Evolutionary conservation across 345 rosid species (phyloP).

Genomic region (Populus simonii): DNA sequence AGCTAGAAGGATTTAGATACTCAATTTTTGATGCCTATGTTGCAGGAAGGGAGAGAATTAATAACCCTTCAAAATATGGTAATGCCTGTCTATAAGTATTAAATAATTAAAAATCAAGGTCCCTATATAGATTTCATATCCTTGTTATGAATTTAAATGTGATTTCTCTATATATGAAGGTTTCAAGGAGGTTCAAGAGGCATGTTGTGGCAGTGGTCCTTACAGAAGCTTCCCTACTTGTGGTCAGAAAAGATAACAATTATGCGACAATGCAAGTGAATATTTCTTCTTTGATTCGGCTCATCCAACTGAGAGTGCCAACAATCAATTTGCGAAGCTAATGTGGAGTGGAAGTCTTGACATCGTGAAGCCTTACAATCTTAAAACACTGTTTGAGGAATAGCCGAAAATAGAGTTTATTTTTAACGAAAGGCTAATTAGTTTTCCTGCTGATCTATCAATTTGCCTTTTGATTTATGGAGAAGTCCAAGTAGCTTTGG

Average conservation of each 20-base stretch:
- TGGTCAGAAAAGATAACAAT: neutral
- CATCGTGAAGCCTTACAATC: neutral
- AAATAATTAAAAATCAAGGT: too few species aligned
- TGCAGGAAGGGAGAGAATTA: neutral
- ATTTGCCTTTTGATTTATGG: too few species aligned
- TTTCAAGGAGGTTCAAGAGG: neutral
- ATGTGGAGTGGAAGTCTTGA: conserved; percentile 13
- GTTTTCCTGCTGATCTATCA: too few species aligned
- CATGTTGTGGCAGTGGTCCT: conserved; percentile 6
- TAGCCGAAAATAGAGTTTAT: neutral
- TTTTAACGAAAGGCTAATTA: too few species aligned
- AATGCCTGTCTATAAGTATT: neutral
- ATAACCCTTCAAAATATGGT: conserved; percentile 23
- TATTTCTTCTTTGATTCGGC: conserved; percentile 9
- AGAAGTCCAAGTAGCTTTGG: too few species aligned
- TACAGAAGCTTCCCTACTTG: neutral
- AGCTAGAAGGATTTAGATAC: conserved; percentile 30
- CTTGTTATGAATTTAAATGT: too few species aligned
- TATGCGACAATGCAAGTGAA: conserved; percentile 5
- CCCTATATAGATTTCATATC: too few species aligned
- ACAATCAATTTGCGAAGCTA: conserved; percentile 1
- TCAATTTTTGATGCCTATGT: neutral
- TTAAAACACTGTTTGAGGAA: neutral
- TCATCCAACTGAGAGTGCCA: conserved; percentile 5
- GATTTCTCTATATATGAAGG: neutral